Evolutionary conservation across 202 grass and related monocot species (phyloP).

Genomic region (Carex sylvatica): DNA sequence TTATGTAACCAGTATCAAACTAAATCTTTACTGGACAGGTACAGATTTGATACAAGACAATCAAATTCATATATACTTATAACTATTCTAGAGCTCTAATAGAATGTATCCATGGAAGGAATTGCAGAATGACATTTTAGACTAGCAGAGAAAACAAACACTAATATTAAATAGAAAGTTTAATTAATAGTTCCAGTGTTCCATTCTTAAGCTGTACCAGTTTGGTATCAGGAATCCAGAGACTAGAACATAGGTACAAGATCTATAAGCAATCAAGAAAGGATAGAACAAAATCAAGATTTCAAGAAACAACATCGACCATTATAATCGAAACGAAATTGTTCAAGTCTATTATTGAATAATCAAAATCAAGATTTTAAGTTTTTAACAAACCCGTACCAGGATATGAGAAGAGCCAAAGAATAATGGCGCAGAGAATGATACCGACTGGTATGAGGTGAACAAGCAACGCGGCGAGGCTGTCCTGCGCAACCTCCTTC

Average conservation of each 20-base stretch:
- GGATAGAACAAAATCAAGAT: not conserved
- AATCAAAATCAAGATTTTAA: not conserved
- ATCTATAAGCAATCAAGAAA: not conserved
- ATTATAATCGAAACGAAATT: not conserved
- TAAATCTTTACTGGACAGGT: not conserved
- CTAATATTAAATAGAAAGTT: not conserved
- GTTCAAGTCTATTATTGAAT: not conserved
- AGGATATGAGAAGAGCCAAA: conserved; percentile 57
- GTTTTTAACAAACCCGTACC: conserved; percentile 17
- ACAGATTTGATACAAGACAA: not conserved
- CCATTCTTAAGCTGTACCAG: not conserved
- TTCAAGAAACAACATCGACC: not conserved
- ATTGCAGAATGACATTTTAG: not conserved
- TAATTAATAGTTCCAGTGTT: not conserved
- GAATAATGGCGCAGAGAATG: conserved; percentile 51
- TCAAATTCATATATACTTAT: not conserved
- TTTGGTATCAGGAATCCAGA: not conserved
- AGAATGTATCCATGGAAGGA: not conserved
- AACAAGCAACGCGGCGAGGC: conserved; percentile 46
- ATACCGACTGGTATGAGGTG: conserved; percentile 55
- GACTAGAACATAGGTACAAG: not conserved
- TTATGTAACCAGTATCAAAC: too few relatives aligned
- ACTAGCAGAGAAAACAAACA: not conserved
- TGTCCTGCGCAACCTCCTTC: conserved; percentile 50
- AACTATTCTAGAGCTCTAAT: not conserved